phyloP scores from a whole-genome alignment of 257 asterid species.

The Solanum bulbocastanum region DNA sequence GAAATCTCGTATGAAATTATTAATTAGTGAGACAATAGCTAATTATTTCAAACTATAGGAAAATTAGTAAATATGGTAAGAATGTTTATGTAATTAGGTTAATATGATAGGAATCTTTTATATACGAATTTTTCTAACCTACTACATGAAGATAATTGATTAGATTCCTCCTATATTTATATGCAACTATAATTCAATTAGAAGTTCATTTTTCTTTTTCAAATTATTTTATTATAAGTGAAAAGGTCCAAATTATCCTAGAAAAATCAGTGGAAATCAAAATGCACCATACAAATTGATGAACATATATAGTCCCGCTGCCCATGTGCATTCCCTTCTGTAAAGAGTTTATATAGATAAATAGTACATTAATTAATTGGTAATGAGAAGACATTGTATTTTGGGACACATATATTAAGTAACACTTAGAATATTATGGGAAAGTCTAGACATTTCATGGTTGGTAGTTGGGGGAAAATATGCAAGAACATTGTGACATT shows the following conservation, averaged over 20 bases:
- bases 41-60: no score
- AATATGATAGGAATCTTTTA: not conserved
- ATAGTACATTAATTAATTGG: constrained; percentile 25
- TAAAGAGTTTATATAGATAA: constrained; percentile 32
- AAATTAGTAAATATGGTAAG: no score
- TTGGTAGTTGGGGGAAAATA: constrained; percentile 43
- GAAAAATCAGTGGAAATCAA: not conserved
- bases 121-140: not conserved
- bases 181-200: no score
- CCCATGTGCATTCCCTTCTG: constrained; percentile 58
- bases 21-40: no score
- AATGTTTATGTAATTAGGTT: not conserved
- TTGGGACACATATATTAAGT: constrained; percentile 19
- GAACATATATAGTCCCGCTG: not conserved
- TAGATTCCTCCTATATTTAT: no score
- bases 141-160: no score
- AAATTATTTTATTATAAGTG: no score
- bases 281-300: not conserved
- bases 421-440: not conserved
- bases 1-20: no score
- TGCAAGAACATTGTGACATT: constrained; percentile 1
- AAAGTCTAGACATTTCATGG: constrained; percentile 15
- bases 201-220: not conserved
- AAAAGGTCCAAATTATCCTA: not conserved
- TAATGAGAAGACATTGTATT: constrained; percentile 41